Evolutionary conservation across 73 alveolate species (phyloP).

Genomic region (Breviolum minutum): DNA sequence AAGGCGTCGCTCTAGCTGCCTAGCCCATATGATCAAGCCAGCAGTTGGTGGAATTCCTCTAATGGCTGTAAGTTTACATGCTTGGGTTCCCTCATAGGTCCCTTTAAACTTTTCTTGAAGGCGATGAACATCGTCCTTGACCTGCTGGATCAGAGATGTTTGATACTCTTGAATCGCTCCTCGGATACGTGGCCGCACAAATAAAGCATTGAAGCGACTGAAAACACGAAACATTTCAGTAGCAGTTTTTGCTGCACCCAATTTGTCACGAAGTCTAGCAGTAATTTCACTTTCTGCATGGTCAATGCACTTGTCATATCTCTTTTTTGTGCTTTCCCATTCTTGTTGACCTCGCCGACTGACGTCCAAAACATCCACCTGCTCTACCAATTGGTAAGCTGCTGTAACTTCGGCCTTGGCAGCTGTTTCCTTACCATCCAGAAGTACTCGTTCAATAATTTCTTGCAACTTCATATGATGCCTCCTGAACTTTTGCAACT

Average conservation of each 20-base stretch:
- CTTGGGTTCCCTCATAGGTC: constrained; percentile 97
- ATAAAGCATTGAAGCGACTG: constrained; percentile 98
- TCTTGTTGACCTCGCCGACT: constrained; percentile 97
- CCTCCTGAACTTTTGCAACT: constrained; percentile 97
- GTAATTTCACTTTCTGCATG: constrained; percentile 98
- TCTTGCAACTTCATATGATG: constrained; percentile 98
- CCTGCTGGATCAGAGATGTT: constrained; percentile 97
- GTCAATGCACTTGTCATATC: constrained; percentile 97
- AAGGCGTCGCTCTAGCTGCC: constrained; percentile 95
- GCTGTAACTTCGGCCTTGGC: constrained; percentile 94
- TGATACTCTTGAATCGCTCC: constrained; percentile 99
- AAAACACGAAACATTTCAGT: constrained; percentile 99
- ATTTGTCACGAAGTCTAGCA: constrained; percentile 97
- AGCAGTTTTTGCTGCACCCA: constrained; percentile 98
- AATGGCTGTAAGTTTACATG: constrained; percentile 97
- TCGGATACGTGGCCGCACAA: constrained; percentile 98
- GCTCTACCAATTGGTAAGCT: constrained; percentile 89
- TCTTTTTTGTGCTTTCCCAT: constrained; percentile 80
- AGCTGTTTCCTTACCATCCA: constrained; percentile 96
- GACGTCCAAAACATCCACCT: constrained; percentile 98
- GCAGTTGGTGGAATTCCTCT: constrained; percentile 98
- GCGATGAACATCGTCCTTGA: constrained; percentile 97
- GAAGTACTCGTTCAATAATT: constrained; percentile 97
- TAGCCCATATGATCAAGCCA: constrained; percentile 98
- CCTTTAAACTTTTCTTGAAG: constrained; percentile 97